Evolutionary conservation across 2,329 filamentous ascomycete species (phyloP).

Genomic region (Capronia americana): DNA sequence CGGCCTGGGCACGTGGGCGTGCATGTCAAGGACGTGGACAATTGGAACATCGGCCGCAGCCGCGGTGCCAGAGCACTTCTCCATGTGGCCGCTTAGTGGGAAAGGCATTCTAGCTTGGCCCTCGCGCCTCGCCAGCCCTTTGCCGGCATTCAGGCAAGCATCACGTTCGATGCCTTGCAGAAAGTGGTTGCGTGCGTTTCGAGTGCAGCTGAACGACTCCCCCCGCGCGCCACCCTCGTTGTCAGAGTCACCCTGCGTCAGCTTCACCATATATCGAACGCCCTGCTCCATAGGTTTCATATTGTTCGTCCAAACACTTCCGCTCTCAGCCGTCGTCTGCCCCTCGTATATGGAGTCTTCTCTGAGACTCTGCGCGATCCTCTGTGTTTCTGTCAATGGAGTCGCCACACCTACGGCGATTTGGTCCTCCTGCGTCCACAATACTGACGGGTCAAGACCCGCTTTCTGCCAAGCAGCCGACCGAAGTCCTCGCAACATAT

Average conservation of each 20-base stretch:
- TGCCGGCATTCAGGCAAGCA: slow-evolving; percentile 2
- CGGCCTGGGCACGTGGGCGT: slow-evolving; percentile 9
- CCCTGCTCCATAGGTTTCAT: slow-evolving; percentile 13
- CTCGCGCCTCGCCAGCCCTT: slow-evolving; percentile 20
- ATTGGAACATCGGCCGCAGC: background rate
- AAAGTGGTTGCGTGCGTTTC: slow-evolving; percentile 21
- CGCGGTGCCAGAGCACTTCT: slow-evolving; percentile 21
- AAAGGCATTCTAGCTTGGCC: slow-evolving; percentile 35
- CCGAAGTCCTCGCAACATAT: slow-evolving; percentile 55
- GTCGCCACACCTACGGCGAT: slow-evolving; percentile 45
- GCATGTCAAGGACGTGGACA: background rate
- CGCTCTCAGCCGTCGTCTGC: background rate
- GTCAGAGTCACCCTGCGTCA: slow-evolving; percentile 16
- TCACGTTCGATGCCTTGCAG: slow-evolving; percentile 23
- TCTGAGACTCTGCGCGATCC: slow-evolving; percentile 37
- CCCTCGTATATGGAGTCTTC: slow-evolving; percentile 37
- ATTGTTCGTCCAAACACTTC: background rate
- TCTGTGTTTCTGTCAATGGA: slow-evolving; percentile 36
- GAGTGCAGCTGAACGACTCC: slow-evolving; percentile 14
- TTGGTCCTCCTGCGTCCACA: slow-evolving; percentile 57
- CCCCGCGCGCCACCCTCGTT: slow-evolving; percentile 2
- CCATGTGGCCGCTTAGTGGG: slow-evolving; percentile 26
- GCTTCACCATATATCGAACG: slow-evolving; percentile 22
- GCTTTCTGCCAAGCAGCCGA: slow-evolving; percentile 57
- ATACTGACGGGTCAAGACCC: slow-evolving; percentile 53